phyloP scores from a whole-genome alignment of 2,329 filamentous ascomycete genomes.

The Fusarium sp. region DNA sequence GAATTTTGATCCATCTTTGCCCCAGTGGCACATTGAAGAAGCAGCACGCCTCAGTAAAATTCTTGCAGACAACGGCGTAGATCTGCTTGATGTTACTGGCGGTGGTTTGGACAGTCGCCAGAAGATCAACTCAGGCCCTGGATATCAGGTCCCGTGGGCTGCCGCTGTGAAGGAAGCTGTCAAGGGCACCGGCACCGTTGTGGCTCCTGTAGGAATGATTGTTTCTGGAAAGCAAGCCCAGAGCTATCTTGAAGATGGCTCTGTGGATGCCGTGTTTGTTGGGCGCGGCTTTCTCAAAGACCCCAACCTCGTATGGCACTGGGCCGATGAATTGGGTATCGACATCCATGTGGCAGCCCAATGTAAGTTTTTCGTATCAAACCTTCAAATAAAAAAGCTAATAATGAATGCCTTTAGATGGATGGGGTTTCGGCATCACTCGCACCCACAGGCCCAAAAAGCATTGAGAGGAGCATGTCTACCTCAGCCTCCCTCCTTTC shows the following conservation, averaged over 20 bases:
- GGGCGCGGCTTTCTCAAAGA: conserved; percentile 68
- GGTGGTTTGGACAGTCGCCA: conserved; percentile 72
- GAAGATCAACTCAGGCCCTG: conserved; percentile 69
- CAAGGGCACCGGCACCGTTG: conserved; percentile 62
- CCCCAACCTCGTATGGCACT: conserved; percentile 64
- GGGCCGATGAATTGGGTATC: conserved; percentile 64
- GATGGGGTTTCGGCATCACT: conserved; percentile 46
- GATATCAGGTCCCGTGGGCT: conserved; percentile 77
- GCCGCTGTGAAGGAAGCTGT: conserved; percentile 74
- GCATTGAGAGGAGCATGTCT: conserved; percentile 17
- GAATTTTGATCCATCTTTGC: conserved; percentile 65
- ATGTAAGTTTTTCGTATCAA: conserved; percentile 32
- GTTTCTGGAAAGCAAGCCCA: conserved; percentile 58
- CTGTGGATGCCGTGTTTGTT: conserved; percentile 61
- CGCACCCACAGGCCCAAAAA: conserved; percentile 42
- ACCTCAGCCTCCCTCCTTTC: no score
- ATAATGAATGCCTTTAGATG: conserved; percentile 35
- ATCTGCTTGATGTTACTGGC: conserved; percentile 77
- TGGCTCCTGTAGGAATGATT: conserved; percentile 61
- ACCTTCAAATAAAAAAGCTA: neutral
- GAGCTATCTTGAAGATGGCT: conserved; percentile 57
- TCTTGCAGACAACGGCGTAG: conserved; percentile 73
- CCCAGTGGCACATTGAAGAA: conserved; percentile 73
- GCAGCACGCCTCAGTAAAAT: conserved; percentile 71
- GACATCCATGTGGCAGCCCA: conserved; percentile 59